Base-by-base conservation (phyloP, 116 monocot species). In the Cymodocea nodosa region DNA sequence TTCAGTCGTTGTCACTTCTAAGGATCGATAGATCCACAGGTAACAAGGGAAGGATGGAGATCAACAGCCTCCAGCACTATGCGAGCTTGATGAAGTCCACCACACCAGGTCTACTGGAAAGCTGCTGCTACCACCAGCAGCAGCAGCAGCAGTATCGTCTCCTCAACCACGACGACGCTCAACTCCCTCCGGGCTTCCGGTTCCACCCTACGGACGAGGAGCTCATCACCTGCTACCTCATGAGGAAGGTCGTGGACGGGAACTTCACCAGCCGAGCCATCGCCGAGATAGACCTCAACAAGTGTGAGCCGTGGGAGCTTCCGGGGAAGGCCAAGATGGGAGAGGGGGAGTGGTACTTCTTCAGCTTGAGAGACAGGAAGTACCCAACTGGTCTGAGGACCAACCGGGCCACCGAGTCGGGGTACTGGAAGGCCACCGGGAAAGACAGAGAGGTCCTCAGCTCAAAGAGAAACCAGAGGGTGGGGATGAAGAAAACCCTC, bases 401-500 rank as follows among this genome's bases (percentile, higher is more conserved):
- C 8, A 94, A 94, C 78, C 22, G 94, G 18, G 94, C 94, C 2
- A 94, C 94, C 0, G 86, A 73, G 0, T 81, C 87, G 0, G 90
- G 90, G 8, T 91, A 91, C 73, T 91, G 90, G 90, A 94, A 94
- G 74, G 94, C 94, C 0, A 94, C 94, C 0, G 94, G 94, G 15
- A 94, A 94, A 60, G 94, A 94, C 44, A 63, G 89, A 56, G 94
- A 94, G 89, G 82, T 94, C 44, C 79, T 68, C 76, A 82, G 73
- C 18, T 63, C 84, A 0, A 78, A 74, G 69, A 80, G 70, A 1
- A 79, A 78, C 10, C 62, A 84, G 11, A 80, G 86, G 18, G 89
- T 89, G 14, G 94, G 94, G 17, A 94, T 94, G 94, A 94, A 94
- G 89, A 94, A 94, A 79, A 94, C 94, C 1, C 76, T 94, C 40